These are phyloP conservation scores for grape (Vitis vinifera) DNA, from an alignment of 164 flowering plant genomes.

Conservation along the genomic window ASM3070453v1 NC_081819.1:23328001-23328500, in stretches of 20 bases:
- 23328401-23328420: no score
- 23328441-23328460: no score
- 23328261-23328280: not conserved
- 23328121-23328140: conserved; percentile 39
- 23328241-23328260: no score
- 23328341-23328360: no score
- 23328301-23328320: conserved; percentile 8
- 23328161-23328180: conserved; percentile 23
- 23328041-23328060: conserved; percentile 52
- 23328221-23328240: conserved; percentile 4
- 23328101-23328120: conserved; percentile 41
- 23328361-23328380: no score
- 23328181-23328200: conserved; percentile 42
- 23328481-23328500: no score
- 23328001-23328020: conserved; percentile 34
- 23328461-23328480: no score
- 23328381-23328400: no score
- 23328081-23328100: conserved; percentile 31
- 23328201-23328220: conserved; percentile 37
- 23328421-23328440: no score
- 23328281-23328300: not conserved
- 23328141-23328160: conserved; percentile 23
- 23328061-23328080: conserved; percentile 25
- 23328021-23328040: conserved; percentile 23
- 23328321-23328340: conserved; percentile 7